phyloP scores from a whole-genome alignment of 805 yeast species.

The Vanderwaltozyma verrucispora region DNA sequence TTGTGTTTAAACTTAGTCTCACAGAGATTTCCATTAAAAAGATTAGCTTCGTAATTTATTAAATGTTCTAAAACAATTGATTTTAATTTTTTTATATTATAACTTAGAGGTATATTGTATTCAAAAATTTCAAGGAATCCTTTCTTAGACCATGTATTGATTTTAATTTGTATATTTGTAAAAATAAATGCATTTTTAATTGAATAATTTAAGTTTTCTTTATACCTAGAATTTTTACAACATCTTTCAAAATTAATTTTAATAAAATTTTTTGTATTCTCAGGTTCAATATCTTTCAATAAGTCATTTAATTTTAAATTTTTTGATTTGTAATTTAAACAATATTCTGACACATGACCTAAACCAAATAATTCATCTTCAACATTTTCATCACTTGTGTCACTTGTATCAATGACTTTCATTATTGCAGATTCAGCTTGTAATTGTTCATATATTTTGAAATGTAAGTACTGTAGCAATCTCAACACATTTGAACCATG shows the following conservation, averaged over 20 bases:
- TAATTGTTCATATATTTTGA: slow-evolving; percentile 2
- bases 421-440: not conserved
- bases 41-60: slow-evolving; percentile 8
- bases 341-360: slow-evolving; percentile 5
- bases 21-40: slow-evolving; percentile 6
- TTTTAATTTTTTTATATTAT: slow-evolving; percentile 10
- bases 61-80: slow-evolving; percentile 8
- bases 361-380: slow-evolving; percentile 3
- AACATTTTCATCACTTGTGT: slow-evolving; percentile 11
- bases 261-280: slow-evolving; percentile 2
- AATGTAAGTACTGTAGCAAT: slow-evolving; percentile 16
- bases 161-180: slow-evolving; percentile 10
- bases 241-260: slow-evolving; percentile 11
- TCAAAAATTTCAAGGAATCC: slow-evolving; percentile 6
- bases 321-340: not conserved
- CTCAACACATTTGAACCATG: slow-evolving; percentile 12
- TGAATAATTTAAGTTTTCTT: slow-evolving; percentile 9
- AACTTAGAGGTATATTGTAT: slow-evolving; percentile 1
- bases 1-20: slow-evolving; percentile 8
- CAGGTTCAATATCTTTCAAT: not conserved
- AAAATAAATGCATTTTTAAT: slow-evolving; percentile 6
- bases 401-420: slow-evolving; percentile 1
- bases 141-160: slow-evolving; percentile 7
- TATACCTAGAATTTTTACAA: slow-evolving; percentile 1
- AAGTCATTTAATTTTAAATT: not conserved